Evolutionary conservation across 257 asterid species (phyloP).

Genomic region (Lantana camara): DNA sequence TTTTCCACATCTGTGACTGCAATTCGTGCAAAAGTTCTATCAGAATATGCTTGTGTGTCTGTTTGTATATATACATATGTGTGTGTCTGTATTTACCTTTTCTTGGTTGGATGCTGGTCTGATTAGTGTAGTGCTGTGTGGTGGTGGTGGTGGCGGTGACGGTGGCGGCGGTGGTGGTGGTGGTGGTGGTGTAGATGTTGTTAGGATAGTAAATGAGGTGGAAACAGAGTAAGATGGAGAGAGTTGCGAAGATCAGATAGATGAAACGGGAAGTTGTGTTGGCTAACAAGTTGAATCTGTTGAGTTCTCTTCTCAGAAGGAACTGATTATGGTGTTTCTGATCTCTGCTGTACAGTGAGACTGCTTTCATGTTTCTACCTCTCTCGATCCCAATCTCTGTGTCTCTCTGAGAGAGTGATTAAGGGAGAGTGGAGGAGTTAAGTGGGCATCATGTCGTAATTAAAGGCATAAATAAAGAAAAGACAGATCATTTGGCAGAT

Average conservation of each 20-base stretch:
- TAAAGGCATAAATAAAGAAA: background rate
- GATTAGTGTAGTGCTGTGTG: slow-evolving; percentile 17
- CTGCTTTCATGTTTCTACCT: slow-evolving; percentile 15
- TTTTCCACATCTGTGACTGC: slow-evolving; percentile 18
- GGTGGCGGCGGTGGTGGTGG: no score
- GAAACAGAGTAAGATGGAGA: slow-evolving; percentile 24
- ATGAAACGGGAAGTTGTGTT: slow-evolving; percentile 29
- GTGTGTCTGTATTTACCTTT: slow-evolving; percentile 17
- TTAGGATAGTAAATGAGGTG: slow-evolving; percentile 23
- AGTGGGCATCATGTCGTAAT: background rate
- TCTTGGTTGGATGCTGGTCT: slow-evolving; percentile 3
- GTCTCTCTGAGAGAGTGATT: background rate
- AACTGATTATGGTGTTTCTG: slow-evolving; percentile 16
- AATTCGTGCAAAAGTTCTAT: no score
- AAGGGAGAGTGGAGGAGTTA: background rate
- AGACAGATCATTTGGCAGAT: background rate
- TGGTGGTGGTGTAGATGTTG: slow-evolving; percentile 19
- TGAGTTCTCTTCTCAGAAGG: slow-evolving; percentile 21
- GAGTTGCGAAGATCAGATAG: slow-evolving; percentile 22
- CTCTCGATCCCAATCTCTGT: background rate
- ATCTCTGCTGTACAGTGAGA: background rate
- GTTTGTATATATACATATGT: no score
- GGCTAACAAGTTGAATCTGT: slow-evolving; percentile 11
- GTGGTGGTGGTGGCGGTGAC: background rate
- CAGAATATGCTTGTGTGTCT: background rate